Evolutionary conservation across 345 rosid species (phyloP), one percentile per base, ranked within the genome.

Genomic region (Schrenkiella parvula): DNA sequence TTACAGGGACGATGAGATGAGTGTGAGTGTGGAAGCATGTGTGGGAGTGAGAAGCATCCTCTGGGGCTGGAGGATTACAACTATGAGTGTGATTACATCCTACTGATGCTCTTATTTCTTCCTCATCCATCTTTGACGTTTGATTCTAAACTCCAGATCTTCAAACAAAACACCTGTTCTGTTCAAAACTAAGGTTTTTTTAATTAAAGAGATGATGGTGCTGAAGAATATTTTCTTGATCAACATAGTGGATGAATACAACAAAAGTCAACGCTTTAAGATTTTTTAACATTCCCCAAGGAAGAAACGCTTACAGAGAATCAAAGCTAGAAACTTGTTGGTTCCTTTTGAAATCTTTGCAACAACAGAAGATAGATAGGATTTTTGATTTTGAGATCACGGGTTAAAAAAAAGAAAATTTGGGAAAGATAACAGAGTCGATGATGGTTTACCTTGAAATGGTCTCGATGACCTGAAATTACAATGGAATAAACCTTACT

Each of bases 21-120:
- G 89, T 83, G 60, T 88, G 95, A 1, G 89, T 72, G 77, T 87
- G 96, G 85, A 77, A 82, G 73, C 97, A 88, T 21, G 88, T 89
- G 69, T 91, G 97, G 0, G 89, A 75, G 71, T 87, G 93, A 7
- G 61, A 68, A 1, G 84, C 77, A 50, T 76, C 87, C 2, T 76
- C 76, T 25, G 95, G 90, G 4, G 87, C 93, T 14, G 85, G 88
- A 25, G 86, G 92, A 52, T 84, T 87, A 74, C 97, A 89, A 28
- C 92, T 83, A 75, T 91, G 97, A 17, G 89, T 87, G 79, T 89
- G 95, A 26, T 84, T 83, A 63, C 95, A 89, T 11, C 87, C 81
- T 73, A 65, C 80, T 5, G 64, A 22, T 53, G 48, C 42, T 38
- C 21, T 21, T 42, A n/a, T 41, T 42, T 75, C 74, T 34, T 61